These are phyloP conservation scores for Bruguiera hainesii DNA, from an alignment of 441 rosid genomes.

Conservation along the genomic window DNA sequence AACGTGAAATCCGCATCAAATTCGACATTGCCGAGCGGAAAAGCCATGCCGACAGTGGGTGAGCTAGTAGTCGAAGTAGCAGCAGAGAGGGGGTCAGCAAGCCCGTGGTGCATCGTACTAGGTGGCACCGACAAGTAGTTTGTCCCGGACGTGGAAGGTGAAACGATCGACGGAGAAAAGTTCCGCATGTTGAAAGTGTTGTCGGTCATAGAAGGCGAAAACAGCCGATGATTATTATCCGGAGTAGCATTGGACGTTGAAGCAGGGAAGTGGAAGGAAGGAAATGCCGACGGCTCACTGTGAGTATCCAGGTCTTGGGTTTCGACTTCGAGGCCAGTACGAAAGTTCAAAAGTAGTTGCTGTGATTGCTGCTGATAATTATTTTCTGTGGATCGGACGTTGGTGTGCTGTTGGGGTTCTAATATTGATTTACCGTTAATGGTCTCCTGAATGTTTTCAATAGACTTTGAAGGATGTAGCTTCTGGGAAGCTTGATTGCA, in stretches of 20 bases:
- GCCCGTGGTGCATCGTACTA: slow-evolving; percentile 9
- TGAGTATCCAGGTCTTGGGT: slow-evolving; percentile 34
- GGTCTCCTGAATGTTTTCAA: too few relatives aligned
- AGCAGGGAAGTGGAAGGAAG: slow-evolving; percentile 35
- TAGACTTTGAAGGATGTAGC: slow-evolving; percentile 19
- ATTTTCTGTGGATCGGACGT: slow-evolving; percentile 3
- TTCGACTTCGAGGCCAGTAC: slow-evolving; percentile 26
- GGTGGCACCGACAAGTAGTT: slow-evolving; percentile 25
- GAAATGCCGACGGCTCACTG: slow-evolving; percentile 16
- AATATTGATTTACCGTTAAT: slow-evolving; percentile 24
- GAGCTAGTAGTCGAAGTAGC: slow-evolving; percentile 44
- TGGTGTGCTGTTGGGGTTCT: neutral
- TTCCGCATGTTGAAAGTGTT: slow-evolving; percentile 20
- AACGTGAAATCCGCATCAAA: slow-evolving; percentile 44
- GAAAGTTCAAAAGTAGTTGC: slow-evolving; percentile 26
- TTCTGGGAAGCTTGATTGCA: slow-evolving; percentile 42
- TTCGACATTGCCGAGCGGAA: slow-evolving; percentile 29
- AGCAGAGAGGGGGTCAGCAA: slow-evolving; percentile 28
- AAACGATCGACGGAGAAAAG: slow-evolving; percentile 24
- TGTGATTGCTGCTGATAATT: slow-evolving; percentile 23
- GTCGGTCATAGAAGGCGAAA: slow-evolving; percentile 25
- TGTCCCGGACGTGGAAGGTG: slow-evolving; percentile 27
- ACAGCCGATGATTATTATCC: slow-evolving; percentile 9
- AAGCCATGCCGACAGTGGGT: slow-evolving; percentile 38
- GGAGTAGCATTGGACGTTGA: slow-evolving; percentile 25